Evolutionary conservation across 495 filamentous ascomycete species (phyloP).

Genomic region (Neurospora sp.): DNA sequence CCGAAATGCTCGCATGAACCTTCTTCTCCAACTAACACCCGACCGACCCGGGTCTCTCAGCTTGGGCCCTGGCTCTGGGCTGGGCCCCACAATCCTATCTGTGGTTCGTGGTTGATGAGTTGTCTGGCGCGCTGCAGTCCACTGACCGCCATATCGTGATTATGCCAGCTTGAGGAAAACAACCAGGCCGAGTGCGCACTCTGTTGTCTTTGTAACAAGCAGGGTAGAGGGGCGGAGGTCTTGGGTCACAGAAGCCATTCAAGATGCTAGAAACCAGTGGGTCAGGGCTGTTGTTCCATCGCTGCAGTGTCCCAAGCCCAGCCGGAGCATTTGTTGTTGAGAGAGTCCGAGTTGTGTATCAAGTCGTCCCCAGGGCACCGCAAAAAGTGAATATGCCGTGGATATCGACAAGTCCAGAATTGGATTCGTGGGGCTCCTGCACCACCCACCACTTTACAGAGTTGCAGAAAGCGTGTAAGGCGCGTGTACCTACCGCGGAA

Average conservation of each 20-base stretch:
- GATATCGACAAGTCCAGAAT: neutral
- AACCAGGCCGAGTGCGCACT: neutral
- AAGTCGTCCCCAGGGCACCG: neutral
- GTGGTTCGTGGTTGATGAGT: neutral
- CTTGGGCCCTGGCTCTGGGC: neutral
- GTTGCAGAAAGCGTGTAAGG: neutral
- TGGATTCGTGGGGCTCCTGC: neutral
- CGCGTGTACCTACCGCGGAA: neutral
- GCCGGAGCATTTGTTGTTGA: neutral
- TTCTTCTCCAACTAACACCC: neutral
- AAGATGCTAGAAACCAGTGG: conserved; percentile 7
- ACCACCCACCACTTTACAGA: neutral
- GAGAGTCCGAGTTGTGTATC: neutral
- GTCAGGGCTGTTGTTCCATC: conserved; percentile 9
- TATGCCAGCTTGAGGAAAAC: neutral
- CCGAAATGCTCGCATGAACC: neutral
- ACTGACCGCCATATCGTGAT: conserved; percentile 15
- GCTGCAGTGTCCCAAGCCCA: conserved; percentile 11
- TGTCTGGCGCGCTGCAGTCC: conserved; percentile 3
- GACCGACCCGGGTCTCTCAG: neutral
- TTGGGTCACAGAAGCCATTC: conserved; percentile 6
- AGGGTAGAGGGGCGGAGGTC: conserved; percentile 7
- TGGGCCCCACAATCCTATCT: neutral
- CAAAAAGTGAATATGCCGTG: neutral
- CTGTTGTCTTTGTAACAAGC: neutral